Conservation (phyloP, 2,329 filamentous ascomycete species). For the Berkeleyomyces rouxiae region DNA sequence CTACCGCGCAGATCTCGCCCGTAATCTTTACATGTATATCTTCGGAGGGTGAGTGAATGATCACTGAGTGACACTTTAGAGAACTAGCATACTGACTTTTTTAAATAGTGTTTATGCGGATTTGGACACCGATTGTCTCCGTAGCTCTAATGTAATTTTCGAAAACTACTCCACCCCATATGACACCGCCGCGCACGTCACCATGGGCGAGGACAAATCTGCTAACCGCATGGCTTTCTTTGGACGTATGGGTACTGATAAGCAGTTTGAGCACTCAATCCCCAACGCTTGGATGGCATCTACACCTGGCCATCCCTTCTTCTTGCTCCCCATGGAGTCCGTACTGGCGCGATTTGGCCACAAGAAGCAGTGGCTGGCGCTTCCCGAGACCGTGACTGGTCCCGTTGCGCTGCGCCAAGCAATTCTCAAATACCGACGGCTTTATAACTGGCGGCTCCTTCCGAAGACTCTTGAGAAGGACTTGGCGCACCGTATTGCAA, state of each 20-base stretch:
- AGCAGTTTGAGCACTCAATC: slow-evolving; percentile 19
- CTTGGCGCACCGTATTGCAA: slow-evolving; percentile 5
- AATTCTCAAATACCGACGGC: slow-evolving; percentile 12
- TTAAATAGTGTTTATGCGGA: slow-evolving; percentile 19
- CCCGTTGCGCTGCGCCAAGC: slow-evolving; percentile 14
- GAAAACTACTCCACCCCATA: slow-evolving; percentile 14
- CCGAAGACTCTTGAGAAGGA: neutral
- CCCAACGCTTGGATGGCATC: slow-evolving; percentile 25
- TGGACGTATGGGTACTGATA: slow-evolving; percentile 21
- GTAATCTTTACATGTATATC: slow-evolving; percentile 23
- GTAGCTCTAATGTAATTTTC: slow-evolving; percentile 17
- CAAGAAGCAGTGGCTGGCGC: neutral
- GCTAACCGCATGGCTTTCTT: slow-evolving; percentile 17
- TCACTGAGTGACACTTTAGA: neutral
- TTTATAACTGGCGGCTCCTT: neutral
- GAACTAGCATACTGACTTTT: neutral
- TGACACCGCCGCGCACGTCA: neutral
- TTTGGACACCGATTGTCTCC: slow-evolving; percentile 21
- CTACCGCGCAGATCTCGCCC: slow-evolving; percentile 20
- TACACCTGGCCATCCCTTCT: slow-evolving; percentile 22
- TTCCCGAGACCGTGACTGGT: slow-evolving; percentile 13
- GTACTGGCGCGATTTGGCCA: slow-evolving; percentile 9
- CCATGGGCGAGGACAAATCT: neutral
- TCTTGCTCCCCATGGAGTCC: slow-evolving; percentile 18
- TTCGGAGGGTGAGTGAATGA: slow-evolving; percentile 20